Conservation (phyloP, 2,329 filamentous ascomycete species). For the Leptographium wingfieldii region DNA sequence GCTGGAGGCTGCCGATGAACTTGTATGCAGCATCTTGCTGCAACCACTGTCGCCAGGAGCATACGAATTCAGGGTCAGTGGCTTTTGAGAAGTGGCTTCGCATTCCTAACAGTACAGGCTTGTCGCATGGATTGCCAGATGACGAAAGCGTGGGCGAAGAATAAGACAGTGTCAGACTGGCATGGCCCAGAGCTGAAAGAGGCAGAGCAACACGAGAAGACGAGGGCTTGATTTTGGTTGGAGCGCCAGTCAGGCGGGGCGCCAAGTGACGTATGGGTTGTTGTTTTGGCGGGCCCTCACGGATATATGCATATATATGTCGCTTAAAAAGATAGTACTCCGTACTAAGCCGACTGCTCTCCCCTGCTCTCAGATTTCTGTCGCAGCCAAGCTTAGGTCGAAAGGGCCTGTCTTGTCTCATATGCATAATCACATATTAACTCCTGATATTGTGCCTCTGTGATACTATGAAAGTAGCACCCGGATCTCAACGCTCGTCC, state of each 20-base stretch:
- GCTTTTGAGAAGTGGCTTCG: neutral
- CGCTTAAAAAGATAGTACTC: neutral
- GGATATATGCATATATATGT: neutral
- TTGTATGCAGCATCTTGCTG: constrained; percentile 40
- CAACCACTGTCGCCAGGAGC: constrained; percentile 6
- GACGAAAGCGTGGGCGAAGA: neutral
- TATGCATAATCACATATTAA: neutral
- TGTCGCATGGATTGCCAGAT: neutral
- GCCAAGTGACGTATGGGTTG: neutral
- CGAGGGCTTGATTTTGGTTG: neutral
- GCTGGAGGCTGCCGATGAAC: constrained; percentile 41
- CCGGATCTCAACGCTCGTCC: constrained; percentile 47
- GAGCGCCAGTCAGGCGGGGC: neutral
- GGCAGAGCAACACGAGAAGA: neutral
- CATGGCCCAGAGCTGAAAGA: neutral
- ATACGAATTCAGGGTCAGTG: constrained; percentile 4
- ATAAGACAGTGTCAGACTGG: neutral
- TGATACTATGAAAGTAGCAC: constrained; percentile 38
- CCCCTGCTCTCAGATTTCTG: neutral
- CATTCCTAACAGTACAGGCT: neutral
- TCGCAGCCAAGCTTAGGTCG: neutral
- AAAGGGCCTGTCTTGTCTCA: neutral
- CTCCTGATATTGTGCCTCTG: neutral
- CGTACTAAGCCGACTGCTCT: no score
- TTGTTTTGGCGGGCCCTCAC: neutral